Base-by-base conservation (phyloP, 345 rosid genomes). In the Trapa bicornis region DNA sequence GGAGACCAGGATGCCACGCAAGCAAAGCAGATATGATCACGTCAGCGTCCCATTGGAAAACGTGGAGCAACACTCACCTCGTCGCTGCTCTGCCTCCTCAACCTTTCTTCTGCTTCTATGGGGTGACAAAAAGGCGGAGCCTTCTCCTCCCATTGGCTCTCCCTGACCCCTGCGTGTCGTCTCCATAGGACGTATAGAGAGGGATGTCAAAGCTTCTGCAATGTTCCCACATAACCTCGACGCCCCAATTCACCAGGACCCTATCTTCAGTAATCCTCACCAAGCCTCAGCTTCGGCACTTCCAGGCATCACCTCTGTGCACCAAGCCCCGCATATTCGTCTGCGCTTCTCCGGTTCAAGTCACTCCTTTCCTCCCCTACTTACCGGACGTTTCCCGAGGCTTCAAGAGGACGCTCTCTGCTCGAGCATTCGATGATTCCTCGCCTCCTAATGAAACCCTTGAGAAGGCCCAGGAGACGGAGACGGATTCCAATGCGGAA, bases 391-490 rank as follows among this genome's bases (percentile, higher is more conserved):
- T 58, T 33, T 58, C 63, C 38, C 37, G 10, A 9, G 29, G 73
- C 56, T 45, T 64, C 73, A 65, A 69, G 42, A 67, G 75, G 61
- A 69, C 43, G 63, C 60, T 85, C 67, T 80, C 92, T 14, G 69
- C 77, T 66, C 80, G 83, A 50, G 89, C 96, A 42, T 89, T 89
- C 70, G 95, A 83, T 54, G 89, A 82, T 43, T 87, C 89, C 8
- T 80, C 87, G 4, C 64, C 93, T 47, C 77, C 75, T 11, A 72
- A 76, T 60, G 75, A 76, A 69, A 69, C 69, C 36, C 64, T 70
- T 41, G 56, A 61, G 15, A 76, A 67, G 43, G 73, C 72, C 32
- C 61, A 69, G 48, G 75, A 53, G 45, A 68, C n/a, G 45, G 65
- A 64, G 45, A 17, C 57, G 56, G 70, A 69, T 39, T 53, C 71